Percentiles rank a stretch among this genome's conserved stretches.
These are phyloP conservation scores for Penicillium sumatraense DNA, from an alignment of 2,329 filamentous ascomycete genomes.

Conservation along the genomic window DNA sequence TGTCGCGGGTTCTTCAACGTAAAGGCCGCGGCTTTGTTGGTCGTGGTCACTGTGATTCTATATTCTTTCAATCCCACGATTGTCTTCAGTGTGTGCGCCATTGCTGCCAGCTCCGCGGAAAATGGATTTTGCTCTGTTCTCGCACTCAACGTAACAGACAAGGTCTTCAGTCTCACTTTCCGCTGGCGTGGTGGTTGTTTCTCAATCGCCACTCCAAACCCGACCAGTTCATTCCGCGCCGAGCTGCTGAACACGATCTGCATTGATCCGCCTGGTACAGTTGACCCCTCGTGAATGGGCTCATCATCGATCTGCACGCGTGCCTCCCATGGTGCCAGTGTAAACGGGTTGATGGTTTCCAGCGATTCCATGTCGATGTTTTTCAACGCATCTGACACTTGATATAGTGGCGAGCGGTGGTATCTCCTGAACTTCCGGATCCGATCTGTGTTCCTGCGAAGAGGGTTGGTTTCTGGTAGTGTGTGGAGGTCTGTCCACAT, in stretches of 20 bases:
- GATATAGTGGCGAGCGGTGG: conserved; percentile 11
- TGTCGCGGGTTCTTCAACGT: conserved; percentile 25
- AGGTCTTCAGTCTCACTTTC: too few relatives aligned
- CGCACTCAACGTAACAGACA: too few relatives aligned
- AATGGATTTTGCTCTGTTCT: too few relatives aligned
- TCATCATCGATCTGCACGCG: conserved; percentile 1
- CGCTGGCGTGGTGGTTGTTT: too few relatives aligned
- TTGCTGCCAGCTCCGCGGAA: too few relatives aligned
- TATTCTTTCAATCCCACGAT: conserved; percentile 22
- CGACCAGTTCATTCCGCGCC: too few relatives aligned
- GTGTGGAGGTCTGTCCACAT: too few relatives aligned
- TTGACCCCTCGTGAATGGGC: neutral
- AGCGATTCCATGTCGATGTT: too few relatives aligned
- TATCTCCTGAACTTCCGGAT: conserved; percentile 22
- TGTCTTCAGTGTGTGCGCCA: too few relatives aligned
- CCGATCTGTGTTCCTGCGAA: conserved; percentile 17
- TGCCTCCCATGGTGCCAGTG: conserved; percentile 6
- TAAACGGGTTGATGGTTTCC: too few relatives aligned
- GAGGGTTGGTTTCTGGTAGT: conserved; percentile 20
- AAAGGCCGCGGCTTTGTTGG: conserved; percentile 25
- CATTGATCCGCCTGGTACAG: conserved; percentile 11
- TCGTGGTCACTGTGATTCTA: conserved; percentile 19
- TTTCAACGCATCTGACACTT: conserved; percentile 13
- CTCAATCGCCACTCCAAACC: too few relatives aligned
- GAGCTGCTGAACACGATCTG: too few relatives aligned